Evolutionary conservation across 2,329 filamentous ascomycete genomes (phyloP), one percentile per base, ranked within the genome.

Genomic region (Arthroderma sp.): DNA sequence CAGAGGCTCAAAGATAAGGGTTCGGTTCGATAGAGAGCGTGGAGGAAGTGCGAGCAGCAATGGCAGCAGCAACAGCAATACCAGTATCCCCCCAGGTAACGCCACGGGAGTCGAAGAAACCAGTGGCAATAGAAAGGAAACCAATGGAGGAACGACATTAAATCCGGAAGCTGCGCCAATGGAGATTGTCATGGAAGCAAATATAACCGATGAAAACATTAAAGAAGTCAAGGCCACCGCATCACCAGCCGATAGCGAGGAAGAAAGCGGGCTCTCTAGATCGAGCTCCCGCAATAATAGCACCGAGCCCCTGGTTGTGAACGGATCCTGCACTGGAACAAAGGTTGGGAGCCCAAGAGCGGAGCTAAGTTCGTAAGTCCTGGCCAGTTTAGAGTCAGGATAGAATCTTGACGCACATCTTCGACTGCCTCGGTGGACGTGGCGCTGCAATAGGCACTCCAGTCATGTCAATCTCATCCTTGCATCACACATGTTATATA

Each of bases 291-390:
- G 44, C n/a, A 49, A 46, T 40, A 53, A 53, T n/a, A 50, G 48
- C 29, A 54, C 52, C 30, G 54, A 55, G 40, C 59, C 59, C 7
- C 48, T 63, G 37, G 60, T 63, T 6, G 56, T 63, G 6, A 63
- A 63, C 45, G 60, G 60, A 15, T 62, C 59, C 15, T 54, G 54
- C 8, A 44, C 53, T 22, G 54, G 57, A 15, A 44, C 47, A 30
- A 53, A 51, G 22, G 50, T 50, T 9, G 47, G 42, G 7, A 32
- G 15, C 40, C 27, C 40, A 41, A 32, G 30, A 2, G 40, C 34
- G 5, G 30, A 41, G 40, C 27, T 27, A 41, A 32, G 40, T 41
- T 11, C 32, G 40, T 41, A 32, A 22, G 15, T 22, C 15, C 15
- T 22, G 15, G 15, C 15, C 15, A 22, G 15, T 22, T 22, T 22